These are phyloP conservation scores for Collybia mongolica DNA, from an alignment of 768 basidiomycete genomes.

Conservation along the genomic window DNA sequence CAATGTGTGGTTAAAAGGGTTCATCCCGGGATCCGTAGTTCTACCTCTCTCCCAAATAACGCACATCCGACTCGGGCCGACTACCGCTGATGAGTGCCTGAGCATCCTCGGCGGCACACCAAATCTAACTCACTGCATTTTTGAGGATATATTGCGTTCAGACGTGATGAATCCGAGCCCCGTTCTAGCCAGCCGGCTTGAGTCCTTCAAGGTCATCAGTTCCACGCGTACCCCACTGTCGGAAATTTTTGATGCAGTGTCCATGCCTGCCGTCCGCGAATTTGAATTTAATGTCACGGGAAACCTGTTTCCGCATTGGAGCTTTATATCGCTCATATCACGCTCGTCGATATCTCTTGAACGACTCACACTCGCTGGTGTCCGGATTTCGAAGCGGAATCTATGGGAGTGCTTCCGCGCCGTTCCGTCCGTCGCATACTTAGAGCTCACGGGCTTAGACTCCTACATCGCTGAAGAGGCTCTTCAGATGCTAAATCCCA, in stretches of 20 bases:
- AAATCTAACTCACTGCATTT: constrained; percentile 14
- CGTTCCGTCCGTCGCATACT: constrained; percentile 8
- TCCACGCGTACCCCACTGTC: constrained; percentile 15
- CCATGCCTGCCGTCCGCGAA: constrained; percentile 10
- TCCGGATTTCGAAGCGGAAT: constrained; percentile 14
- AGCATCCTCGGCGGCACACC: constrained; percentile 11
- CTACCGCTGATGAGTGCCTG: constrained; percentile 16
- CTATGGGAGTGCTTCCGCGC: constrained; percentile 16
- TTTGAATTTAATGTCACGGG: constrained; percentile 15
- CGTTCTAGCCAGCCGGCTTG: constrained; percentile 10
- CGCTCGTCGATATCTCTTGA: constrained; percentile 13
- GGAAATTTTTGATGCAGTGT: constrained; percentile 16
- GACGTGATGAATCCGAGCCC: constrained; percentile 17
- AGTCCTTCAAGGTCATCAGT: constrained; percentile 14
- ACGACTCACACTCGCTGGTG: constrained; percentile 14
- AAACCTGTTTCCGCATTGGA: constrained; percentile 18
- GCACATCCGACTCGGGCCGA: constrained; percentile 13
- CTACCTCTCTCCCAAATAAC: constrained; percentile 14
- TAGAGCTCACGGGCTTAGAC: constrained; percentile 13
- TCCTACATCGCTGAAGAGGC: constrained; percentile 12
- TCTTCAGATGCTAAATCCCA: constrained; percentile 13
- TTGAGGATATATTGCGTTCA: constrained; percentile 16
- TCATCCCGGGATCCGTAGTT: constrained; percentile 9
- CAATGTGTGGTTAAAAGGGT: constrained; percentile 11
- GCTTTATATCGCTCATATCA: constrained; percentile 15